These are phyloP conservation scores for Ceratobasidium sp. DNA, from an alignment of 1,284 basidiomycete genomes.

Conservation along the genomic window DNA sequence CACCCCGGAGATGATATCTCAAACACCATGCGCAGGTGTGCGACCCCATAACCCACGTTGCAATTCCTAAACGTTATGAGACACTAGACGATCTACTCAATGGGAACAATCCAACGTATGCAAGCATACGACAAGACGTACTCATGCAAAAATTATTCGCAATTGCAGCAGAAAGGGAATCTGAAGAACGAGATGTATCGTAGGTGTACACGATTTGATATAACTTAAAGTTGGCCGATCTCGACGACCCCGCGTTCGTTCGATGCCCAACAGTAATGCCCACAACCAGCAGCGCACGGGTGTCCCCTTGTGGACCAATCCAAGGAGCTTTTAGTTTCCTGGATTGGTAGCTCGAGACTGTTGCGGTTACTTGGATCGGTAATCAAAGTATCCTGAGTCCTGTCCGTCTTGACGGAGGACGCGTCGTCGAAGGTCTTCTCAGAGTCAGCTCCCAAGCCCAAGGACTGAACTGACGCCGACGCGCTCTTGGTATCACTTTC, in stretches of 20 bases:
- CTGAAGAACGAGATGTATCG: not conserved
- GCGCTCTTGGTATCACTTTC: constrained; percentile 27
- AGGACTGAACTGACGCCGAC: constrained; percentile 14
- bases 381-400: constrained; percentile 18
- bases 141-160: constrained; percentile 34
- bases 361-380: constrained; percentile 34
- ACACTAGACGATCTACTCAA: constrained; percentile 32
- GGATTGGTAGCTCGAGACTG: constrained; percentile 20
- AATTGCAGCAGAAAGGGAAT: constrained; percentile 6
- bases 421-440: constrained; percentile 32
- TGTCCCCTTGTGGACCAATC: constrained; percentile 51
- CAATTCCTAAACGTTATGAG: constrained; percentile 20
- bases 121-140: not conserved
- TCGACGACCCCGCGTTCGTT: constrained; percentile 45
- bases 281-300: constrained; percentile 69
- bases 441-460: not conserved
- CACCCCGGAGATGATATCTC: not conserved
- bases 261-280: constrained; percentile 65
- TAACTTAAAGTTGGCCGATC: not conserved
- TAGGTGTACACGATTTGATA: not conserved
- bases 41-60: constrained; percentile 13
- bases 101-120: not conserved
- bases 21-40: constrained; percentile 8
- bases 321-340: constrained; percentile 27
- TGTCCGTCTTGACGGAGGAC: constrained; percentile 31